Base-by-base conservation (phyloP, 306 rosid genomes). In the Aeschynomene evenia region DNA sequence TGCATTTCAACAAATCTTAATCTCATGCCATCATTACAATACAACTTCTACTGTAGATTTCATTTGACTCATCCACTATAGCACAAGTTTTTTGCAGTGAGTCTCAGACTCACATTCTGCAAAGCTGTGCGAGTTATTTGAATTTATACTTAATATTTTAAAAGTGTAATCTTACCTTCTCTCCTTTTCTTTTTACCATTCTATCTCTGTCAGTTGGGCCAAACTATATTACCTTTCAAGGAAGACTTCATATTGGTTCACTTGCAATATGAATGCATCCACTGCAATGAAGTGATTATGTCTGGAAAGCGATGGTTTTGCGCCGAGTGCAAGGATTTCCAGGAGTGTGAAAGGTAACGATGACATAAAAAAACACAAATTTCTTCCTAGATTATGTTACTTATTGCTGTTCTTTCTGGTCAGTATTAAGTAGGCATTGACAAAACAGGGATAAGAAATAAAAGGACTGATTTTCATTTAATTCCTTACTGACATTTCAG, bases 271-370 rank as follows among this genome's bases (percentile, higher is more conserved):
- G 71, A 50, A 39, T 91, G 95, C 82, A 39, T 74, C 0, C 80
- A 70, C 46, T 88, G 92, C 73, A 75, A 55, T 68, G 72, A 77
- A 68, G 71, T 76, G 42, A 84, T 91, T 58, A 45, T 77, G 52
- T 81, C 84, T 19, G 87, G 92, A 50, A 70, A 40, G 29, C 84
- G 82, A 57, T 88, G 88, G 92, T 78, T 79, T 61, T 88, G 92
- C 77, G n/a, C 33, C 12, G 64, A 74, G 59, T 90, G 94, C 83
- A 81, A 72, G 71, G 71, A 77, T 3, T 79, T 78, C 71, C 88
- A 84, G 28, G 82, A 86, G 22, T 91, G 95, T 79, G 90, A 83
- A 69, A 84, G 88, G 96, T 87, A 16, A 71, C 66, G 48, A 20
- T 14, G 29, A 33, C 36, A 46, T n/a, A 43, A 53, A 9, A n/a